Conservation (phyloP, 306 rosid genomes). For the Sphenostylis stenocarpa region DNA sequence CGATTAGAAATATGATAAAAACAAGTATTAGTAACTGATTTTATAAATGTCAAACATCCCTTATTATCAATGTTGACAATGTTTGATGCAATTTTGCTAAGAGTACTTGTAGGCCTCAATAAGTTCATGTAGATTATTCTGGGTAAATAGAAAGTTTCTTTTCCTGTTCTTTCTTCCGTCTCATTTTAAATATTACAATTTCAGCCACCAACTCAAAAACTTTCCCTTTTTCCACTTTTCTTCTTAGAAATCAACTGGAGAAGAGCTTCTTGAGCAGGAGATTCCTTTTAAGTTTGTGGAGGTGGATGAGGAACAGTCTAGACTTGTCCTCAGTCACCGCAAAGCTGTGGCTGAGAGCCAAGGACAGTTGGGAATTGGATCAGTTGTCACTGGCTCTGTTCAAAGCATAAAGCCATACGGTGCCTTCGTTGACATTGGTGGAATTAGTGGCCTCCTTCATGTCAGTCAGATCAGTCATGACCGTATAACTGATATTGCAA, state of each 20-base stretch:
- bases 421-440: slow-evolving; percentile 96
- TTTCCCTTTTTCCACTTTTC: slow-evolving; percentile 18
- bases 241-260: slow-evolving; percentile 70
- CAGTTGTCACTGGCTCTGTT: slow-evolving; percentile 89
- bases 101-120: too few relatives aligned
- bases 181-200: neutral
- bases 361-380: slow-evolving; percentile 96
- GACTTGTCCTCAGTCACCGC: slow-evolving; percentile 94
- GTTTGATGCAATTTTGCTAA: too few relatives aligned
- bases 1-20: too few relatives aligned
- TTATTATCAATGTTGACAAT: too few relatives aligned
- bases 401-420: slow-evolving; percentile 96
- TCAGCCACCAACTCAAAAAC: slow-evolving; percentile 1
- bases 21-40: too few relatives aligned
- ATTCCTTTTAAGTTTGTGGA: slow-evolving; percentile 95
- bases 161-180: neutral
- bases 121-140: slow-evolving; percentile 22
- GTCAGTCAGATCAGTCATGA: slow-evolving; percentile 99
- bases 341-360: slow-evolving; percentile 96
- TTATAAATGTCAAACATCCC: too few relatives aligned
- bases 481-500: slow-evolving; percentile 81
- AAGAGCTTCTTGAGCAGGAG: slow-evolving; percentile 82
- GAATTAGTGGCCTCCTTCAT: slow-evolving; percentile 96
- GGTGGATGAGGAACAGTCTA: slow-evolving; percentile 91
- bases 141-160: neutral